These are phyloP conservation scores for Xylaria venustula DNA, from an alignment of 495 filamentous ascomycete genomes.

Conservation along the genomic window DNA sequence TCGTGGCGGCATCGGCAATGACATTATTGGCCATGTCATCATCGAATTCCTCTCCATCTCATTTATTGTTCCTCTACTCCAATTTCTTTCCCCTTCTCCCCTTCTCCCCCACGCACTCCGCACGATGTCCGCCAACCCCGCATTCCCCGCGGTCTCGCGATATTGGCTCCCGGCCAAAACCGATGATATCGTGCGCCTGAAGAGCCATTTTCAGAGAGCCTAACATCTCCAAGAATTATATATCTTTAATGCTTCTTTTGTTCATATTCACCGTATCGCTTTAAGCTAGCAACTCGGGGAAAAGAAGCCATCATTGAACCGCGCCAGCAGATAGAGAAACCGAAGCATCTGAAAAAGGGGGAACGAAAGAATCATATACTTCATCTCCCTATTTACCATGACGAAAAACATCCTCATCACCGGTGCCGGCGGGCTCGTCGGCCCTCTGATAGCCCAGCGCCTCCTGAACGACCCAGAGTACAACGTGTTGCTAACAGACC, in stretches of 20 bases:
- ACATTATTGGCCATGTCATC: no score
- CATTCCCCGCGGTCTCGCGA: constrained; percentile 1
- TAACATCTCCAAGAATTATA: no score
- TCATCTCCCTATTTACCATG: constrained; percentile 7
- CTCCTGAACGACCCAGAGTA: constrained; percentile 59
- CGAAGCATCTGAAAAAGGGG: neutral
- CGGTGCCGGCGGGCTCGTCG: constrained; percentile 69
- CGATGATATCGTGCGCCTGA: neutral
- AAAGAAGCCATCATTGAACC: no score
- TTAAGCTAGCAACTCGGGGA: no score
- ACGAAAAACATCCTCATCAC: constrained; percentile 67
- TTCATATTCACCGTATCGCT: no score
- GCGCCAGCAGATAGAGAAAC: neutral
- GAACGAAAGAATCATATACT: neutral
- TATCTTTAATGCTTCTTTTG: no score
- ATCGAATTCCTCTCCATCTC: no score
- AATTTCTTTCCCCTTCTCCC: neutral
- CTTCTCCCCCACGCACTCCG: constrained; percentile 7
- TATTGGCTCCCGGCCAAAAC: neutral
- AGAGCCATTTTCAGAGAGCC: no score
- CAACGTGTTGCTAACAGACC: constrained; percentile 63
- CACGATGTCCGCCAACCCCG: constrained; percentile 5
- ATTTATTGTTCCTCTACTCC: no score
- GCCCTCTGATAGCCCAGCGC: constrained; percentile 61
- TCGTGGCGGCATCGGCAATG: neutral